Evolutionary conservation across 2,329 filamentous ascomycete genomes (phyloP).

Genomic region (Fonsecaea nubica): DNA sequence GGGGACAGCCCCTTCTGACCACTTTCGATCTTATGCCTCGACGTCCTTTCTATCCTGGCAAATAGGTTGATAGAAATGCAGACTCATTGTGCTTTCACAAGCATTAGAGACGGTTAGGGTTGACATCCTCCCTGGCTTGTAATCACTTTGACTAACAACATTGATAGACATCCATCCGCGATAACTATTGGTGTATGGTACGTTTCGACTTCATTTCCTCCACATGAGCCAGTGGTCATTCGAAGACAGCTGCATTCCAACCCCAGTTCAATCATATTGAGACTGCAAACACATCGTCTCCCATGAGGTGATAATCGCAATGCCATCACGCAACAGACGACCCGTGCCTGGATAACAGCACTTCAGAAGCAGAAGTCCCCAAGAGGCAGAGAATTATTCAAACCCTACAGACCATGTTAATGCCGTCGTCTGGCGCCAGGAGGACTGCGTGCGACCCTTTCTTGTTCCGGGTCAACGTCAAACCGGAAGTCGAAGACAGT

Average conservation of each 20-base stretch:
- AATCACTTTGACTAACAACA: background rate
- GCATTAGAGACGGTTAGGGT: background rate
- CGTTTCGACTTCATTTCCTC: too few relatives aligned
- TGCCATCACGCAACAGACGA: background rate
- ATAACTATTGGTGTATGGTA: background rate
- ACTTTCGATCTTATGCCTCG: too few relatives aligned
- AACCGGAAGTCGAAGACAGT: too few relatives aligned
- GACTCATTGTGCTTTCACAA: background rate
- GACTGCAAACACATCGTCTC: background rate
- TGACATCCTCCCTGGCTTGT: background rate
- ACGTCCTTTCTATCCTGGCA: background rate
- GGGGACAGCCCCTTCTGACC: background rate
- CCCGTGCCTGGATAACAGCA: background rate
- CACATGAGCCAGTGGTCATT: background rate
- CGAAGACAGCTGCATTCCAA: background rate
- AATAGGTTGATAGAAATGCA: constrained; percentile 1
- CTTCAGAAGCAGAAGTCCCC: background rate
- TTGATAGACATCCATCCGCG: background rate
- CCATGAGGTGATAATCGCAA: background rate
- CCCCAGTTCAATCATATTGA: too few relatives aligned
- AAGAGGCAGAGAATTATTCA: background rate
- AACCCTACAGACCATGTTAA: background rate
- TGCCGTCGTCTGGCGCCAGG: background rate
- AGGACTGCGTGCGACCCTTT: too few relatives aligned
- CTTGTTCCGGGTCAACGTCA: too few relatives aligned